These are phyloP conservation scores for Talaromyces sp. DNA, from an alignment of 2,329 filamentous ascomycete genomes.

Conservation along the genomic window DNA sequence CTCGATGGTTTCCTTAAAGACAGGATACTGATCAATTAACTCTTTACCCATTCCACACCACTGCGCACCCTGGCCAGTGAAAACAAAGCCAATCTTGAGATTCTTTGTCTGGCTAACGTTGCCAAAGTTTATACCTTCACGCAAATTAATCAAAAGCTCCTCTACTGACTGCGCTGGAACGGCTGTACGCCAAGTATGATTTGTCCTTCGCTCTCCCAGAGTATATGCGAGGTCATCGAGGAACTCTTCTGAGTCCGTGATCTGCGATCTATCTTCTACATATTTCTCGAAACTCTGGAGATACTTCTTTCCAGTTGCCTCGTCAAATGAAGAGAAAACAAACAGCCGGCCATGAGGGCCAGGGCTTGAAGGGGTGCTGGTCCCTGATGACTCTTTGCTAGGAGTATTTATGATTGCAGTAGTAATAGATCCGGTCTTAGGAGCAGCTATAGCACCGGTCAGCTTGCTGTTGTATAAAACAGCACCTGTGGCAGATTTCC, in stretches of 20 bases:
- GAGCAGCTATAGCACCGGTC: no score
- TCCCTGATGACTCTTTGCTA: no score
- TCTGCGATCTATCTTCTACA: not conserved
- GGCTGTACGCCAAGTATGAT: not conserved
- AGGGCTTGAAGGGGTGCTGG: no score
- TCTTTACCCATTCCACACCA: conserved; percentile 22
- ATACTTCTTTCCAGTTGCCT: not conserved
- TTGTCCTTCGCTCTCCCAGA: not conserved
- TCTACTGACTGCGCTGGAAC: not conserved
- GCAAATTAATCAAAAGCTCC: not conserved
- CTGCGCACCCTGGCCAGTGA: conserved; percentile 25
- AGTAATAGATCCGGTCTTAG: no score
- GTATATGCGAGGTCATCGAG: not conserved
- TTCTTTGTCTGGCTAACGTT: not conserved
- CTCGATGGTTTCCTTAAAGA: not conserved
- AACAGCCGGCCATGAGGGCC: not conserved
- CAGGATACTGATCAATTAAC: conserved; percentile 16
- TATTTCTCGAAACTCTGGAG: not conserved
- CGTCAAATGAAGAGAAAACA: not conserved
- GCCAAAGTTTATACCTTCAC: not conserved
- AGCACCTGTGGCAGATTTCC: no score
- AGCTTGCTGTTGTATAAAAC: no score
- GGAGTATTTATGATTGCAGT: no score
- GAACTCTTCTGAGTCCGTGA: not conserved
- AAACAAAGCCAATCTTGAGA: conserved; percentile 16